Base-by-base conservation (phyloP, 2,329 filamentous ascomycete genomes). In the Xylariaceae sp. region DNA sequence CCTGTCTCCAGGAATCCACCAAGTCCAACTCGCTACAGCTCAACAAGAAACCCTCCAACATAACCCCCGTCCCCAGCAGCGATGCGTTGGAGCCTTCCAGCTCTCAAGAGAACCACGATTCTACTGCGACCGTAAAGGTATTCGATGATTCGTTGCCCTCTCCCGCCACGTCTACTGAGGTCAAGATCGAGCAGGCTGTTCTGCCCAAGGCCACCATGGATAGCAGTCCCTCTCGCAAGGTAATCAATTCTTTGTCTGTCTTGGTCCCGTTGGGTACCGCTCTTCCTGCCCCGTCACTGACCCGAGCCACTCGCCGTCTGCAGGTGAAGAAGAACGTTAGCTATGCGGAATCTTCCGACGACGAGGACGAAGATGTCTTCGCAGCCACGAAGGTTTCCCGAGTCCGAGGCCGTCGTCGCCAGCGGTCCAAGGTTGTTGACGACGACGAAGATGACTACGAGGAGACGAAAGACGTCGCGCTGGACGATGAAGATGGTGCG, bases 331-430 rank as follows among this genome's bases (percentile, higher is more conserved):
- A 83, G 68, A 71, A 72, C 0, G 82, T 95, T 63, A 95, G 83
- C 71, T 98, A 98, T 71, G 88, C 89, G 61, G 93, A 97, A 68
- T 92, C 90, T 1, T 91, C 90, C 44, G 89, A 90, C 44, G 89
- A 91, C 50, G 89, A 91, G 12, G 89, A 91, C 48, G 88, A 93
- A 20, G 86, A 87, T 44, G 84, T 90, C 0, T 89, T 93, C 68
- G 71, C 74, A 1, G 73, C 77, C 44, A 70, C 75, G 64, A 75
- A 71, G 56, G 65, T 74, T 14, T 73, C 72, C 46, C 74, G 70
- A 54, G 65, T 70, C 37, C 76, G 74, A 52, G 75, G 74, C 41
- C 76, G 74, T 32, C 71, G 68, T 52, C 77, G 77, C 47, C 66
- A 74, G 0, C 89, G 90, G 60, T 77, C 84, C 44, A 79, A 83